Evolutionary conservation across 306 rosid species (phyloP).

Genomic region (Vigna unguiculata): DNA sequence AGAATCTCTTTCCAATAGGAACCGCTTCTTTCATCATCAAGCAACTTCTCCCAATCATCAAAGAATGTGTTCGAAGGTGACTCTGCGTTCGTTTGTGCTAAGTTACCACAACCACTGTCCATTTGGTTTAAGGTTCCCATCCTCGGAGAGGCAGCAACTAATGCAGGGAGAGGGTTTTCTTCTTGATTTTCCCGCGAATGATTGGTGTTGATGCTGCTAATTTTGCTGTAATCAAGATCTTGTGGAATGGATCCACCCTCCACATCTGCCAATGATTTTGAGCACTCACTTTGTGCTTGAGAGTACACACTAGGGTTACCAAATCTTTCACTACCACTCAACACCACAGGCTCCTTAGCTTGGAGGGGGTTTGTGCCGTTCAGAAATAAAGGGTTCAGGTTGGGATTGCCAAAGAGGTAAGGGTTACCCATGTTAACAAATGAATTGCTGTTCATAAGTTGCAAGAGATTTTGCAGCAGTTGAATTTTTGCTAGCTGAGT

Average conservation of each 20-base stretch:
- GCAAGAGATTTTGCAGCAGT: slow-evolving; percentile 64
- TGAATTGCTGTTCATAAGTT: slow-evolving; percentile 53
- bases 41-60: slow-evolving; percentile 77
- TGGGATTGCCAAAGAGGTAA: slow-evolving; percentile 49
- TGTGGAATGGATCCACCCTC: slow-evolving; percentile 46
- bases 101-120: slow-evolving; percentile 39
- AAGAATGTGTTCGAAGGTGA: slow-evolving; percentile 54
- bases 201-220: not conserved
- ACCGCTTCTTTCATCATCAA: slow-evolving; percentile 61
- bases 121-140: slow-evolving; percentile 44
- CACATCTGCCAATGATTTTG: slow-evolving; percentile 46
- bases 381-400: slow-evolving; percentile 46
- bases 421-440: slow-evolving; percentile 47
- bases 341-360: slow-evolving; percentile 41
- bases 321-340: slow-evolving; percentile 42
- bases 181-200: slow-evolving; percentile 37
- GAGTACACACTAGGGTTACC: slow-evolving; percentile 42
- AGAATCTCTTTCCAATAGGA: slow-evolving; percentile 89
- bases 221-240: slow-evolving; percentile 36
- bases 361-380: slow-evolving; percentile 30
- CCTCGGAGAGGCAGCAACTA: slow-evolving; percentile 52
- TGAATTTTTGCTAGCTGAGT: slow-evolving; percentile 74
- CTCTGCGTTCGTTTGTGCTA: slow-evolving; percentile 37
- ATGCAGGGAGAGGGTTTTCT: slow-evolving; percentile 57
- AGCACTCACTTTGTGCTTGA: slow-evolving; percentile 35